Conservation (phyloP, 495 filamentous ascomycete genomes). For the Letharia columbiana region DNA sequence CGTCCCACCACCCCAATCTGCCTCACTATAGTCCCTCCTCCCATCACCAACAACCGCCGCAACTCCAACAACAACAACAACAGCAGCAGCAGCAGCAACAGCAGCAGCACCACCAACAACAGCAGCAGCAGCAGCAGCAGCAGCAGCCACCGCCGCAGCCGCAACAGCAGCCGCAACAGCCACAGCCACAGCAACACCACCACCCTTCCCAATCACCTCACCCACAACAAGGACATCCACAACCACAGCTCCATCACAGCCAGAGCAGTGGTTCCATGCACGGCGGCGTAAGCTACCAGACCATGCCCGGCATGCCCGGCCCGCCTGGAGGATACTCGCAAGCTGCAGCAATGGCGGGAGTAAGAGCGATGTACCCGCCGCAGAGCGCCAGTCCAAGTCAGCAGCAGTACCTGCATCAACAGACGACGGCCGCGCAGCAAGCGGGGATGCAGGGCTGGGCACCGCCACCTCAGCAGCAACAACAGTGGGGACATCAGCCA, state of each 20-base stretch:
- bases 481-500: constrained; percentile 10
- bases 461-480: constrained; percentile 21
- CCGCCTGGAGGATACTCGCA: constrained; percentile 39
- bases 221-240: constrained; percentile 42
- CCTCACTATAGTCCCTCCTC: constrained; percentile 44
- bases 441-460: constrained; percentile 43
- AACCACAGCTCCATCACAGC: constrained; percentile 44
- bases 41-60: constrained; percentile 33
- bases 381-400: constrained; percentile 41
- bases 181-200: constrained; percentile 34
- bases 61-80: constrained; percentile 33
- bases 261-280: constrained; percentile 53
- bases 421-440: constrained; percentile 38
- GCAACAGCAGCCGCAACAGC: constrained; percentile 30
- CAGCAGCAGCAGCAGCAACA: constrained; percentile 37
- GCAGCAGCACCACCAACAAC: constrained; percentile 27
- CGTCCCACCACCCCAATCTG: constrained; percentile 38
- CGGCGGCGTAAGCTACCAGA: constrained; percentile 48
- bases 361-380: constrained; percentile 21
- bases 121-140: constrained; percentile 43
- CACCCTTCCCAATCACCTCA: constrained; percentile 33
- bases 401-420: constrained; percentile 44
- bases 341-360: constrained; percentile 10
- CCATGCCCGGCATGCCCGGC: constrained; percentile 50
- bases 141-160: constrained; percentile 45